These are phyloP conservation scores for Orbilia oligospora DNA, from an alignment of 2,329 filamentous ascomycete species.

Conservation along the genomic window DNA sequence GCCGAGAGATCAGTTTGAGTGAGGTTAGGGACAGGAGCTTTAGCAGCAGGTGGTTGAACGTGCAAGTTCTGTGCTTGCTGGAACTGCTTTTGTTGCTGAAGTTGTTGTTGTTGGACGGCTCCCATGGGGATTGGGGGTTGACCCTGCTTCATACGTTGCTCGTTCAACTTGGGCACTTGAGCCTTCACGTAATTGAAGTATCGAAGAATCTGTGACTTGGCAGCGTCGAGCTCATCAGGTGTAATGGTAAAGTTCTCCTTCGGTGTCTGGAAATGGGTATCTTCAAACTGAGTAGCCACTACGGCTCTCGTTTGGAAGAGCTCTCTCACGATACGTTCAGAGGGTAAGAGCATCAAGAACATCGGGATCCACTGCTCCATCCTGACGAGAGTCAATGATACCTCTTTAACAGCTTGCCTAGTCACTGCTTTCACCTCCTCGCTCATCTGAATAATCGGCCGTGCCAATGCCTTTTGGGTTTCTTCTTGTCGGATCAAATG, in stretches of 20 bases:
- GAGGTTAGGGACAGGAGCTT: slow-evolving; percentile 25
- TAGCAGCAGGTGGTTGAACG: slow-evolving; percentile 7
- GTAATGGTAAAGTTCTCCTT: slow-evolving; percentile 55
- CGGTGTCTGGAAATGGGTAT: slow-evolving; percentile 41
- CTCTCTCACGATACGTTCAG: slow-evolving; percentile 41
- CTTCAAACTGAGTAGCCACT: slow-evolving; percentile 55
- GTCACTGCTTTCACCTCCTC: slow-evolving; percentile 50
- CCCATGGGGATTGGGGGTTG: slow-evolving; percentile 48
- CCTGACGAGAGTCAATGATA: slow-evolving; percentile 20
- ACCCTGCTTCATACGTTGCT: slow-evolving; percentile 38
- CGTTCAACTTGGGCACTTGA: slow-evolving; percentile 53
- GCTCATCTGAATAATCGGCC: slow-evolving; percentile 53
- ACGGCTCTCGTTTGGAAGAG: slow-evolving; percentile 47
- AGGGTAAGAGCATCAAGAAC: slow-evolving; percentile 49
- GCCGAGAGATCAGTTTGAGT: slow-evolving; percentile 10
- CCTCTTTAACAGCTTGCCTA: slow-evolving; percentile 43
- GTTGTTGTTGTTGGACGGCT: slow-evolving; percentile 21
- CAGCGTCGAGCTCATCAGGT: slow-evolving; percentile 49
- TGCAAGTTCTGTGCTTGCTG: slow-evolving; percentile 28
- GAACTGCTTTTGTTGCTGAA: slow-evolving; percentile 36
- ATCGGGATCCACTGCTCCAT: slow-evolving; percentile 60
- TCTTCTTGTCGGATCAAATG: slow-evolving; percentile 54
- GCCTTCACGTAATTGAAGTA: slow-evolving; percentile 59
- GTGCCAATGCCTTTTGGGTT: slow-evolving; percentile 32
- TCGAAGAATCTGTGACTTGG: slow-evolving; percentile 45